phyloP scores from a whole-genome alignment of 306 rosid genomes.

The Oemleria cerasiformis region DNA sequence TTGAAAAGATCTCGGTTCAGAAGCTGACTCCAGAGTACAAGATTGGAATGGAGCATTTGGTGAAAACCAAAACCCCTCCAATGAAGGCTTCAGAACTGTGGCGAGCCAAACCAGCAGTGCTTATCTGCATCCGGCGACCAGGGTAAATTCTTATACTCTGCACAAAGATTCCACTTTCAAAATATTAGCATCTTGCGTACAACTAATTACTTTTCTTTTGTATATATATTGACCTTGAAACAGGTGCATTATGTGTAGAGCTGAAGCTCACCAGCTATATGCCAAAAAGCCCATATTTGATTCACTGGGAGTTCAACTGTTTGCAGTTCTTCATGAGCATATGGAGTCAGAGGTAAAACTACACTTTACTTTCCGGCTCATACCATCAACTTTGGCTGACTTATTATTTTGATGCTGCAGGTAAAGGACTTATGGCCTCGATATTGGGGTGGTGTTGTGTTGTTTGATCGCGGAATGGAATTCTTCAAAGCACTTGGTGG shows the following conservation, averaged over 20 bases:
- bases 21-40: conserved; percentile 77
- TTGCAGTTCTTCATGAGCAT: conserved; percentile 82
- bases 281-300: conserved; percentile 81
- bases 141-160: conserved; percentile 50
- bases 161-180: background rate
- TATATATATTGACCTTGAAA: conserved; percentile 29
- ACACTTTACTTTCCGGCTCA: conserved; percentile 18
- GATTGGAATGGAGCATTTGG: conserved; percentile 74
- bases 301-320: conserved; percentile 77
- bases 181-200: background rate
- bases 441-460: conserved; percentile 88
- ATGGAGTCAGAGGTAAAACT: conserved; percentile 67
- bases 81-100: conserved; percentile 75
- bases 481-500: conserved; percentile 92
- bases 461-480: conserved; percentile 49
- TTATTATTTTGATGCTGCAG: conserved; percentile 34
- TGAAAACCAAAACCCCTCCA: conserved; percentile 76
- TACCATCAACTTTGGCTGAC: conserved; percentile 26
- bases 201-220: conserved; percentile 20
- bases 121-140: conserved; percentile 82
- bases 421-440: conserved; percentile 87
- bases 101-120: conserved; percentile 63
- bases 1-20: conserved; percentile 70
- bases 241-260: conserved; percentile 98
- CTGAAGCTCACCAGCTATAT: conserved; percentile 85